Evolutionary conservation across 1,139 yeast genomes (phyloP).

Genomic region (Lizanozyma gosingica): DNA sequence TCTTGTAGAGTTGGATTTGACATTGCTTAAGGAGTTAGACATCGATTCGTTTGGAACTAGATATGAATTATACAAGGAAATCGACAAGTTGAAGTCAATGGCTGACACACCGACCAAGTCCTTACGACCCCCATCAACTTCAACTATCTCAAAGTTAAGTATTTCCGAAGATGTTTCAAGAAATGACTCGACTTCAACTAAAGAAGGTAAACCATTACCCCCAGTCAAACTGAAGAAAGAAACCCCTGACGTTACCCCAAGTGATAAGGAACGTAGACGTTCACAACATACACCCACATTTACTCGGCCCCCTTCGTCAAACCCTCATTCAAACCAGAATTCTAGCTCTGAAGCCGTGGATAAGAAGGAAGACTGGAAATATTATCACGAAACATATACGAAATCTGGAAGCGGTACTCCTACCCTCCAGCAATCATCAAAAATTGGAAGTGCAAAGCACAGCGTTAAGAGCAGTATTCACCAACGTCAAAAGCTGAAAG

Average conservation of each 20-base stretch:
- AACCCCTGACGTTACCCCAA: neutral
- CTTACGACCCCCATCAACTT: neutral
- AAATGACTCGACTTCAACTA: slow-evolving; percentile 5
- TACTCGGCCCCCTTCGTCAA: neutral
- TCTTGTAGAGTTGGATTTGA: slow-evolving; percentile 73
- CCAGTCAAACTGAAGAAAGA: neutral
- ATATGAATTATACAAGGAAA: slow-evolving; percentile 83
- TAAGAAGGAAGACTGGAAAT: neutral
- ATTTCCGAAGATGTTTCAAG: slow-evolving; percentile 4
- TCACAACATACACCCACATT: neutral
- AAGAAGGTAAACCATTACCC: neutral
- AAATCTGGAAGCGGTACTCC: neutral
- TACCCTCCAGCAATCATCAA: slow-evolving; percentile 2
- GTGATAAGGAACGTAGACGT: neutral
- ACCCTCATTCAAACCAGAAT: neutral
- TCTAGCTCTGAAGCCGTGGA: neutral
- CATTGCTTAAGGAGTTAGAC: slow-evolving; percentile 83
- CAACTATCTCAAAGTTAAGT: neutral
- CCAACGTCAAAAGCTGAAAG: slow-evolving; percentile 14
- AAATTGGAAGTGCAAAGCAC: slow-evolving; percentile 1
- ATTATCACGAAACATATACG: neutral
- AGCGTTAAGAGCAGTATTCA: slow-evolving; percentile 15
- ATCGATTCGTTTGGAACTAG: slow-evolving; percentile 92
- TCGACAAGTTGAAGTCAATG: slow-evolving; percentile 52
- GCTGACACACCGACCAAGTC: slow-evolving; percentile 4